These are phyloP conservation scores for Talaromyces trachyspermus DNA, from an alignment of 495 filamentous ascomycete species.

Conservation along the genomic window DNA sequence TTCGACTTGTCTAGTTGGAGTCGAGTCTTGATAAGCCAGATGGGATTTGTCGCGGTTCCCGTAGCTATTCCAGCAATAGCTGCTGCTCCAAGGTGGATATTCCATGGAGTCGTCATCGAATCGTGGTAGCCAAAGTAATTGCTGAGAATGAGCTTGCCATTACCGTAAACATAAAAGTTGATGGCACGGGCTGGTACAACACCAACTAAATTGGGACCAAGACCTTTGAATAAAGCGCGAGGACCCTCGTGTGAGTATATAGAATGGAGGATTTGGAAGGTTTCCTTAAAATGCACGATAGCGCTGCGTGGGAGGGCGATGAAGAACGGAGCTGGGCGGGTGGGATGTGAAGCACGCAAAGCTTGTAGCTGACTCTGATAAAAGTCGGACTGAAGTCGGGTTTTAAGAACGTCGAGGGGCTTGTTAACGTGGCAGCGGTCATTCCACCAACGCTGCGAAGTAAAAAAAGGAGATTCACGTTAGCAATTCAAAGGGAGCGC, in stretches of 20 bases:
- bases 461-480: slow-evolving; percentile 5
- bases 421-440: slow-evolving; percentile 77
- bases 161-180: slow-evolving; percentile 54
- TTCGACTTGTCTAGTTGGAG: slow-evolving; percentile 48
- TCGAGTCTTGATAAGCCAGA: slow-evolving; percentile 55
- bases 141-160: slow-evolving; percentile 46
- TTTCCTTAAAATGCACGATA: slow-evolving; percentile 45
- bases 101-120: slow-evolving; percentile 36
- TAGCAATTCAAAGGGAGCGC: background rate
- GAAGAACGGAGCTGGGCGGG: slow-evolving; percentile 37
- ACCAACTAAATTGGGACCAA: slow-evolving; percentile 50
- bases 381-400: slow-evolving; percentile 82
- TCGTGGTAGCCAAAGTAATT: slow-evolving; percentile 33
- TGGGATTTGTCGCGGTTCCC: slow-evolving; percentile 53
- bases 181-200: slow-evolving; percentile 52
- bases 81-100: slow-evolving; percentile 44
- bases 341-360: slow-evolving; percentile 24
- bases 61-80: slow-evolving; percentile 49
- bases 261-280: slow-evolving; percentile 48
- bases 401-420: slow-evolving; percentile 89
- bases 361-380: slow-evolving; percentile 62
- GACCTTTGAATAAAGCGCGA: slow-evolving; percentile 51
- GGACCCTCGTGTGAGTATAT: slow-evolving; percentile 48
- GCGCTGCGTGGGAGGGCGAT: slow-evolving; percentile 39
- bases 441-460: slow-evolving; percentile 70